These are phyloP conservation scores for Phytophthora aleatoria DNA, from an alignment of 352 stramenopile genomes.

Conservation along the genomic window DNA sequence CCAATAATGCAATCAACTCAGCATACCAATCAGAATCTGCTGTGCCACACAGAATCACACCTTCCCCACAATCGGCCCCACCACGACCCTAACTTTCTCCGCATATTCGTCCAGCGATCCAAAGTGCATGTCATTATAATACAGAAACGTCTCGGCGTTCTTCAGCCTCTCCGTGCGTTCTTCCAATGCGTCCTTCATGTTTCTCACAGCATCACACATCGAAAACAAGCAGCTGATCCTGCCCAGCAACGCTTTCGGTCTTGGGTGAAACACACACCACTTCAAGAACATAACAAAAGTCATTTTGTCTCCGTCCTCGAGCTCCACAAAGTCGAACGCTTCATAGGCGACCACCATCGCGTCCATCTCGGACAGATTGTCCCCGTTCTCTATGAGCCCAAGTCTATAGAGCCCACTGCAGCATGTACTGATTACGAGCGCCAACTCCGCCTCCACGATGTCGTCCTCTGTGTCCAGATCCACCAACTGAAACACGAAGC, in stretches of 20 bases:
- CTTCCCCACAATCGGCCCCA: slow-evolving; percentile 44
- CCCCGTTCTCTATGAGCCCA: slow-evolving; percentile 25
- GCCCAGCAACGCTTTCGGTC: slow-evolving; percentile 58
- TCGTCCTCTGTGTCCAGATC: slow-evolving; percentile 81
- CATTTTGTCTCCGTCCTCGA: slow-evolving; percentile 77
- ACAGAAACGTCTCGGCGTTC: slow-evolving; percentile 22
- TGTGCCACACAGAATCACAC: background rate
- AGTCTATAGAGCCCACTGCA: slow-evolving; percentile 50
- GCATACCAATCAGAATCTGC: background rate
- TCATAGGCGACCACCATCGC: slow-evolving; percentile 65
- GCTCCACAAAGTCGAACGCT: slow-evolving; percentile 64
- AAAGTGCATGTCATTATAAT: slow-evolving; percentile 47
- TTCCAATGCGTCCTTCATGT: slow-evolving; percentile 38
- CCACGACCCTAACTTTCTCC: slow-evolving; percentile 38
- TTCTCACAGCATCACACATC: slow-evolving; percentile 36
- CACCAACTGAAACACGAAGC: slow-evolving; percentile 69
- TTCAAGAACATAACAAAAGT: slow-evolving; percentile 61
- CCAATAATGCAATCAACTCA: background rate
- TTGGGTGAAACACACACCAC: slow-evolving; percentile 73
- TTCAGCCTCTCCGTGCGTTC: slow-evolving; percentile 14
- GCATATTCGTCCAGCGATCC: slow-evolving; percentile 5
- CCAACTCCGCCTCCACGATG: slow-evolving; percentile 71
- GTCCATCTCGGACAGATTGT: slow-evolving; percentile 41
- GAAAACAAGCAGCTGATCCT: slow-evolving; percentile 62
- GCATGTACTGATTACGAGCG: slow-evolving; percentile 62